Conservation (phyloP, 106 monocot species). For the Iris macrosiphon region DNA sequence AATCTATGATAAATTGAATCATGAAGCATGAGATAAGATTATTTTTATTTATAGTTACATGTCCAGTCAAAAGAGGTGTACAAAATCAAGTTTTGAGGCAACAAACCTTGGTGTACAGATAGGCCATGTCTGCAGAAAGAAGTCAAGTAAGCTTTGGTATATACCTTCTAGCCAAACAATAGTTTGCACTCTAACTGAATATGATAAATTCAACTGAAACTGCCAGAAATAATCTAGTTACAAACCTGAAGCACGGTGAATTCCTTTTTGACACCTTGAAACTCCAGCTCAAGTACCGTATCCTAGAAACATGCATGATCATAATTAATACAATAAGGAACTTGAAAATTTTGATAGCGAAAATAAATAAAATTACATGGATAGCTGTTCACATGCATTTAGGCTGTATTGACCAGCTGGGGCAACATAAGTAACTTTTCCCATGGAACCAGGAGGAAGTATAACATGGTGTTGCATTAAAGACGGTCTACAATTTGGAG, state of each 20-base stretch:
- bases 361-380: background rate
- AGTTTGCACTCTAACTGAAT: background rate
- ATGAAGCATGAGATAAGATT: no score
- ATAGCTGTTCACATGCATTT: constrained; percentile 26
- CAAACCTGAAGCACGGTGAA: constrained; percentile 98
- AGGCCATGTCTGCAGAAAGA: constrained; percentile 64
- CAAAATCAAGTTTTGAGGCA: constrained; percentile 79
- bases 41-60: constrained; percentile 44
- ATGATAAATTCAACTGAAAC: background rate
- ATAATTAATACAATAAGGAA: no score
- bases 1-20: no score
- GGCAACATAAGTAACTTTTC: no score
- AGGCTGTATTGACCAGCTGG: no score
- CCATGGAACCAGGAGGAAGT: no score
- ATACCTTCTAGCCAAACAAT: background rate
- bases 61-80: constrained; percentile 89
- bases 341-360: no score
- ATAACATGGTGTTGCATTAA: constrained; percentile 75
- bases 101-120: constrained; percentile 87
- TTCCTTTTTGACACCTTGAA: no score
- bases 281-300: no score
- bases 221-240: no score
- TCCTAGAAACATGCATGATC: constrained; percentile 20
- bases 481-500: constrained; percentile 44
- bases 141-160: background rate